Conservation (phyloP, 2,329 filamentous ascomycete genomes). For the Acrodontium crateriforme region DNA sequence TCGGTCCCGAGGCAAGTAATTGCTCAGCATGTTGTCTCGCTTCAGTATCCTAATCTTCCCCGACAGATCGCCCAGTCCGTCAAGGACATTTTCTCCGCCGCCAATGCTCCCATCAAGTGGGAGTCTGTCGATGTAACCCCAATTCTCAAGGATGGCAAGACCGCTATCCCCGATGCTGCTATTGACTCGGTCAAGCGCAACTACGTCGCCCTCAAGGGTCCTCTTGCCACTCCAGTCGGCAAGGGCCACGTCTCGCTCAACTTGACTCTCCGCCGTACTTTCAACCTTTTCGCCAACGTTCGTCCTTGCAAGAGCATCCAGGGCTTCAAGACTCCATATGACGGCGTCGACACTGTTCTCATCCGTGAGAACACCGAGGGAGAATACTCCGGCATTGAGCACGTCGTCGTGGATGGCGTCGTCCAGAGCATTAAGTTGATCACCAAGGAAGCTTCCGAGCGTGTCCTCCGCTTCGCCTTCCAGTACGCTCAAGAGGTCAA, state of each 20-base stretch:
- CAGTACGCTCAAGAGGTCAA: constrained; percentile 90
- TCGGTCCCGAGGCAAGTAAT: constrained; percentile 48
- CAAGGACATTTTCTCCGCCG: constrained; percentile 96
- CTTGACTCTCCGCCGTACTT: constrained; percentile 93
- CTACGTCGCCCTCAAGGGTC: constrained; percentile 95
- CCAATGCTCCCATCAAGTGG: constrained; percentile 93
- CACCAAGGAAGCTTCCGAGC: constrained; percentile 85
- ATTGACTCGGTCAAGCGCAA: constrained; percentile 91
- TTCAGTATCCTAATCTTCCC: not conserved
- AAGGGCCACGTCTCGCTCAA: constrained; percentile 99
- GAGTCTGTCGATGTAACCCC: constrained; percentile 95
- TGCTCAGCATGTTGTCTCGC: not conserved
- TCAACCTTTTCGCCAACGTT: constrained; percentile 99
- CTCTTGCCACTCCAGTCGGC: constrained; percentile 92
- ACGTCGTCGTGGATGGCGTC: constrained; percentile 92
- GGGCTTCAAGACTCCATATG: constrained; percentile 97
- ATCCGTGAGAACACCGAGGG: constrained; percentile 99
- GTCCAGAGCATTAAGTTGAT: constrained; percentile 99
- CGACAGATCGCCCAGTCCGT: constrained; percentile 85
- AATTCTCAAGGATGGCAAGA: constrained; percentile 86
- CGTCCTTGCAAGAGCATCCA: constrained; percentile 94
- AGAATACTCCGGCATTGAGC: constrained; percentile 98
- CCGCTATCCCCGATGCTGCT: constrained; percentile 80
- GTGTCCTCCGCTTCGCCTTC: constrained; percentile 94
- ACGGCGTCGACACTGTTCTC: constrained; percentile 89